Evolutionary conservation across 306 rosid genomes (phyloP), one percentile per base, ranked within the genome.

Genomic region (Spatholobus suberectus): DNA sequence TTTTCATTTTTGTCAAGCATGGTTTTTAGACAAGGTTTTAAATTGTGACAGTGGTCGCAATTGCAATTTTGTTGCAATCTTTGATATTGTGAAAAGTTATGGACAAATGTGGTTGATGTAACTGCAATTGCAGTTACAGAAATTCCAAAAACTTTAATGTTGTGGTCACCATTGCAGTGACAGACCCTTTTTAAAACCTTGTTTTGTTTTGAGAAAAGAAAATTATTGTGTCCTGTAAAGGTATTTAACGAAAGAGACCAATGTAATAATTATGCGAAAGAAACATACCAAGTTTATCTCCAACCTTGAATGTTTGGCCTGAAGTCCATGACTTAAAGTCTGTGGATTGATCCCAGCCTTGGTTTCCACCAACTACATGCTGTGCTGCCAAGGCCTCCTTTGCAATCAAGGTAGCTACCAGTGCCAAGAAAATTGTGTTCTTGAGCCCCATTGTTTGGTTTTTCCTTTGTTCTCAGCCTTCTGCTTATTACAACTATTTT

Each of bases 261-360:
- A 27, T 67, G 8, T 35, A 14, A 40, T 49, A 18, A 40, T 29
- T 9, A 12, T 21, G 14, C 21, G 8, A 37, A 20, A 47, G 37
- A 57, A 7, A 82, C 89, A 6, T 90, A 95, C 99, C 97, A 46
- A 95, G 97, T 89, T 90, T 87, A 82, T 95, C 99, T 43, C 96
- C 94, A 54, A 90, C 94, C 70, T 88, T 93, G 83, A 95, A 95
- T 80, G 89, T 92, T 74, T 92, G 86, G 40, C 84, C 86, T 47
- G 94, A 89, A 76, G 63, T 72, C 99, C 98, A 93, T 6, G 99
- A 76, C 21, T 90, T 82, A 14, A 92, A 89, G 66, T 95, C 92
- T 29, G 90, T 90, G 81, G 99, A 90, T 78, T 75, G 76, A 62
- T 91, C 92, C 99, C 99, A 95, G 8, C 99, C 99, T 86, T 93